Base-by-base conservation (phyloP, 352 stramenopile species). In the Phytophthora litchii region DNA sequence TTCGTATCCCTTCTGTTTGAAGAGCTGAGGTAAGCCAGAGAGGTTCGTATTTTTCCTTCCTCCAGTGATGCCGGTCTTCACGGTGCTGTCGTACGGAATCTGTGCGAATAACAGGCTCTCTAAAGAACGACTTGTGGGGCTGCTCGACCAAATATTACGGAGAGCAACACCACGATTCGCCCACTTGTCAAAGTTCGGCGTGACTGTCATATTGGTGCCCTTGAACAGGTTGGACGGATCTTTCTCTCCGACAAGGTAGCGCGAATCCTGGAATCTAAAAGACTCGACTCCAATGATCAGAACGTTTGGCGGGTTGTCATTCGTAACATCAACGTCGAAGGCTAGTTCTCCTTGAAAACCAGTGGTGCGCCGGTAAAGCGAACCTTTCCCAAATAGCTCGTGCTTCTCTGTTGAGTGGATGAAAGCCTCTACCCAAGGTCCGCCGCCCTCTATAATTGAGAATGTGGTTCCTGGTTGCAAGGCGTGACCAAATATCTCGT, bases 51-150 rank as follows among this genome's bases (percentile, higher is more conserved):
- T 56, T 0, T 13, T 54, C 8, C 65, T 55, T 2, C 77, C 74
- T 20, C 37, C 50, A 1, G 74, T 76, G 16, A 72, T 87, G 0
- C 72, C 74, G 4, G 74, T 78, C 21, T 71, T 54, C 1, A 71
- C 78, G 0, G 72, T 58, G 51, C 72, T 83, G 36, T 88, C 78
- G 32, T 83, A 80, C 1, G 75, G 72, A 20, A 83, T 36, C 16
- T 85, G 78, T 0, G 66, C 78, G 48, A 88, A 88, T 12, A 88
- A 20, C 25, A 85, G 74, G 35, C 65, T 64, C 63, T 88, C 78
- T 7, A 88, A 42, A 16, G 78, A 81, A 3, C 78, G 78, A 38
- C 78, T 88, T 32, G 78, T 88, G 6, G 60, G 60, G 54, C 64
- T 84, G 27, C 69, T 84, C 7, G 77, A 84, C 74, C 77, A 87